phyloP scores from a whole-genome alignment of 495 filamentous ascomycete species.

The Glarea lozoyensis region DNA sequence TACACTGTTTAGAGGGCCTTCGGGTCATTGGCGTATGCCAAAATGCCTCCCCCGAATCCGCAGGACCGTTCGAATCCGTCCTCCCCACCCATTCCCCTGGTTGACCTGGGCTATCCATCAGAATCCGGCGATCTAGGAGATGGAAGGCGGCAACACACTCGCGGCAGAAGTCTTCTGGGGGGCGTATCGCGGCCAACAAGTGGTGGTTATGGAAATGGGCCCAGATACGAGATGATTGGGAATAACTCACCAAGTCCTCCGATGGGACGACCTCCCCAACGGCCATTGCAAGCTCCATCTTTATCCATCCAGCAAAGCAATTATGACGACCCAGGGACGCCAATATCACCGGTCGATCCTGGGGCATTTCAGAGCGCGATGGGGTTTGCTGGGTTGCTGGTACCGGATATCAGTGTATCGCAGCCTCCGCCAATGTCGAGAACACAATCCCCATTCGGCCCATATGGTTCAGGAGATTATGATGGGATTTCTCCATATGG shows the following conservation, averaged over 20 bases:
- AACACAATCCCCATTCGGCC: not conserved
- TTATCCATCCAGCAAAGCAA: conserved; percentile 1
- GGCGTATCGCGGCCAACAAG: conserved; percentile 26
- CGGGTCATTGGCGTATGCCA: conserved; percentile 13
- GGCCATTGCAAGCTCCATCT: not conserved
- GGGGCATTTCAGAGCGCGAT: conserved; percentile 22
- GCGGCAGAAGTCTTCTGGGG: conserved; percentile 23
- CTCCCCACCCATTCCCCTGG: conserved; percentile 63
- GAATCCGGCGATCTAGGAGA: conserved; percentile 29
- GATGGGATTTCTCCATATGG: conserved; percentile 6
- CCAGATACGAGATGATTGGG: conserved; percentile 21
- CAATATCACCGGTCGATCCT: conserved; percentile 19
- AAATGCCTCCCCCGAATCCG: conserved; percentile 17
- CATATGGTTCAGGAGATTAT: not conserved
- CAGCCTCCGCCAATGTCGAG: conserved; percentile 14
- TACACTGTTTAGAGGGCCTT: conserved; percentile 9
- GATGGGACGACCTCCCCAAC: conserved; percentile 1
- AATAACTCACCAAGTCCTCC: conserved; percentile 19
- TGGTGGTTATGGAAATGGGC: conserved; percentile 14
- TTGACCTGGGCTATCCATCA: conserved; percentile 61
- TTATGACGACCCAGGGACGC: conserved; percentile 10
- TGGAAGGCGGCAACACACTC: conserved; percentile 21
- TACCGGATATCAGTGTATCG: conserved; percentile 25
- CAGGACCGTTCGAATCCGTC: conserved; percentile 14
- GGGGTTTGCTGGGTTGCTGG: conserved; percentile 20